Base-by-base conservation (phyloP, 106 monocot genomes). In the Phalaenopsis aphrodite region DNA sequence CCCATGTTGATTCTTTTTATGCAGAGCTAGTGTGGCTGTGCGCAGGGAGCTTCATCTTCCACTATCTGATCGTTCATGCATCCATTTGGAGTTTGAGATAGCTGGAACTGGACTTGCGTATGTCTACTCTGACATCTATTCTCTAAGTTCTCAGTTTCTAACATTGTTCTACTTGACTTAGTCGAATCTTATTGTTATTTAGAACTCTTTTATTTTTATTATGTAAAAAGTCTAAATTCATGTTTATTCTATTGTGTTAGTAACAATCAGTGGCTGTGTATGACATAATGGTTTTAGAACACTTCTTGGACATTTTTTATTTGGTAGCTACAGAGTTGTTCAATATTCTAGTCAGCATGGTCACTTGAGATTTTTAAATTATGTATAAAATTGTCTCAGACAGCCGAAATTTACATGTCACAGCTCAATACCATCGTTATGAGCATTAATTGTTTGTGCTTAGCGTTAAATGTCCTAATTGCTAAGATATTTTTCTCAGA, bases 11-110 rank as follows among this genome's bases (percentile, higher is more conserved):
- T 52, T 81, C 76, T 76, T 48, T n/a, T 18, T 23, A 8, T 79
- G 82, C 30, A 86, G 94, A 84, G 83, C 94, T 36, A 89, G 91
- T 86, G 92, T 99, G 74, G 92, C 87, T 83, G 94, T 94, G 42
- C 81, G 84, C 48, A 80, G 79, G 75, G 98, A 99, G 66, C 94
- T 99, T 86, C 98, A 99, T 82, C 87, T 82, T 37, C 85, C 92
- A 73, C 87, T 85, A 78, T 97, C 94, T 83, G 97, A 97, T 84
- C 92, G 97, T 75, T 97, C 97, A 3, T 97, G 94, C 84, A 93
- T 88, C 75, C 98, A 99, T 83, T 78, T 99, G 77, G 98, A 99
- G 83, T 94, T 99, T 83, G 92, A 94, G 80, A 94, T 99, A 78
- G 80, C 88, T 84, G 82, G 85, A 81, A 93, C 98, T 75, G 88